These are phyloP conservation scores for Podaxis carcinomalis DNA, from an alignment of 768 basidiomycete genomes.

Conservation along the genomic window DNA sequence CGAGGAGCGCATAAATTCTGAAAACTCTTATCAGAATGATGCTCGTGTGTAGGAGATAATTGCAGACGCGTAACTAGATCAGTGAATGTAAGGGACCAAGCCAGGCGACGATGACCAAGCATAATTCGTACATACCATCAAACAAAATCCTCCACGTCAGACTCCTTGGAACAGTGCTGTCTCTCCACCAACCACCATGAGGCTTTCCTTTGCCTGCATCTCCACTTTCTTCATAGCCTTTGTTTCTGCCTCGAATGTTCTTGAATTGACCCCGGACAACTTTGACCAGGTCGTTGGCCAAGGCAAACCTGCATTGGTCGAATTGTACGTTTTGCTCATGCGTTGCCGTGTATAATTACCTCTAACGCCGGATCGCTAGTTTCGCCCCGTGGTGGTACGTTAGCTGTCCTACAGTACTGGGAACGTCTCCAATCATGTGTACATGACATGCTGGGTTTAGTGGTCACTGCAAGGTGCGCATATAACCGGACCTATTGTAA, in stretches of 20 bases:
- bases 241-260: constrained; percentile 73
- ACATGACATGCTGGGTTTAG: constrained; percentile 28
- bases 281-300: constrained; percentile 75
- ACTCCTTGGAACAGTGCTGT: constrained; percentile 8
- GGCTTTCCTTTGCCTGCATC: constrained; percentile 50
- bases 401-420: not conserved
- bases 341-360: not conserved
- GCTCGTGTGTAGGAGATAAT: not conserved
- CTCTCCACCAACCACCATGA: constrained; percentile 41
- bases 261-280: constrained; percentile 71
- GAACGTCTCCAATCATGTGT: constrained; percentile 5
- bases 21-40: not conserved
- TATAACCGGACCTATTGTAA: not conserved
- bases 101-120: constrained; percentile 26
- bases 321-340: constrained; percentile 62
- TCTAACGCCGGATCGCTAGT: constrained; percentile 31
- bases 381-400: constrained; percentile 88
- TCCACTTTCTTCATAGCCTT: constrained; percentile 50
- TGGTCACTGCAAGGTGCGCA: constrained; percentile 80
- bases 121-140: constrained; percentile 14
- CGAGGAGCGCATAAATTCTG: not conserved
- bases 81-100: not conserved
- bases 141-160: constrained; percentile 28
- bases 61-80: constrained; percentile 16
- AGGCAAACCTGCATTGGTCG: constrained; percentile 81